Base-by-base conservation (phyloP, 2,329 filamentous ascomycete species). In the Trichothecium sympodiale region DNA sequence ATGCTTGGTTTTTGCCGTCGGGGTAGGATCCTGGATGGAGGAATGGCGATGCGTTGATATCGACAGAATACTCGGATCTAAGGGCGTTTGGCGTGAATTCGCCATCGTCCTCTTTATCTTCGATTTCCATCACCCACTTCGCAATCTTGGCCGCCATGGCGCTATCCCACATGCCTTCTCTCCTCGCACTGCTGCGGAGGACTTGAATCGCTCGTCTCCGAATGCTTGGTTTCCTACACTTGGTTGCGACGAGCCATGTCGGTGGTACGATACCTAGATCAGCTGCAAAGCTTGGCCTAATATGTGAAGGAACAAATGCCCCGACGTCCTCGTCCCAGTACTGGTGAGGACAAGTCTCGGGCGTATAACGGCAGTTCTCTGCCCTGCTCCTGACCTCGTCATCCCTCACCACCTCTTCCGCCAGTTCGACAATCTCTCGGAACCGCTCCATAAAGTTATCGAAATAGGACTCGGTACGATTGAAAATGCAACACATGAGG, bases 111-210 rank as follows among this genome's bases (percentile, higher is more conserved):
- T 63, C 60, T 6, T 60, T 61, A 44, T 77, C 72, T 44, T 77
- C 72, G 13, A 75, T 60, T 8, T 61, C 54, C 50, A 69, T 64
- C 27, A 76, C 60, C 70, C 71, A 76, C 39, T 59, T 60, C 32
- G 64, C 66, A 43, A 77, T 74, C 7, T 63, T 63, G 2, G 71
- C 71, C 9, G 65, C 61, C 40, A 77, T 60, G 43, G 73, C 67
- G 45, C 71, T 77, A 46, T 83, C 77, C 78, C 78, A 83, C 65
- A 82, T 77, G 16, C 74, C 77, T 54, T 83, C 79, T 33, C 77
- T 62, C 31, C 77, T 64, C 7, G 74, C 69, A 46, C 70, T 76
- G 44, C 65, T 72, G 34, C 65, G 62, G 37, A 83, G 55, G 27
- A 83, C 53, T 49, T 72, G 64, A 29, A 82, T 75, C 7, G 78